phyloP scores from a whole-genome alignment of 768 basidiomycete species.

The Daedaleopsis nitida region DNA sequence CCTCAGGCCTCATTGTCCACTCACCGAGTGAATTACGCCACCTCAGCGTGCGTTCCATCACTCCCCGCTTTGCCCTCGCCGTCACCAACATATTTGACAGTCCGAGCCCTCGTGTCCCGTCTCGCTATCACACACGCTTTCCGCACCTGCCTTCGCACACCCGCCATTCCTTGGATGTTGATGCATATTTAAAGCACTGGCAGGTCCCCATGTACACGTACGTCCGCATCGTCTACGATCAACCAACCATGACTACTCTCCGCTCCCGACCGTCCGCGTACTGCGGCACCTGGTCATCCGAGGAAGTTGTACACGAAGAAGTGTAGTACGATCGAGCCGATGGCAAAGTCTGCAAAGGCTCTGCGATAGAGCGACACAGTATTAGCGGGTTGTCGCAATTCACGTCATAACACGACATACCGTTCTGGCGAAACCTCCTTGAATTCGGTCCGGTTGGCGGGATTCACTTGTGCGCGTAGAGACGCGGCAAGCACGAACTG shows the following conservation, averaged over 20 bases:
- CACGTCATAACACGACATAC: constrained; percentile 45
- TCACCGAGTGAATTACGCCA: background rate
- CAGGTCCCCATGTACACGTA: constrained; percentile 18
- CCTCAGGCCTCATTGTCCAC: background rate
- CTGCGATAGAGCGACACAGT: constrained; percentile 43
- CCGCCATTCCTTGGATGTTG: background rate
- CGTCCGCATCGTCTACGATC: constrained; percentile 6
- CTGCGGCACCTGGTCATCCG: constrained; percentile 50
- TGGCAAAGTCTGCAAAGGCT: constrained; percentile 94
- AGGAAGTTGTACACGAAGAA: constrained; percentile 99
- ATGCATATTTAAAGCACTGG: constrained; percentile 14
- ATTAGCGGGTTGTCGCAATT: background rate
- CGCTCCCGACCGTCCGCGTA: background rate
- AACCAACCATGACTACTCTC: background rate
- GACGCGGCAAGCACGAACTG: constrained; percentile 97
- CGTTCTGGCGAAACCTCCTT: constrained; percentile 92
- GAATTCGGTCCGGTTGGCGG: constrained; percentile 79
- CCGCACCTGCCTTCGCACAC: background rate
- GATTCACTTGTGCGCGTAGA: constrained; percentile 89
- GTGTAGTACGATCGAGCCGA: constrained; percentile 94
- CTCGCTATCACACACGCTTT: background rate
- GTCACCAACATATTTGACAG: background rate
- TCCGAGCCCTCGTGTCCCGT: background rate
- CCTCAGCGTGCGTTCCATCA: background rate
- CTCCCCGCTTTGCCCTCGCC: background rate